Evolutionary conservation across 1,284 basidiomycete genomes (phyloP), one percentile per base, ranked within the genome.

Genomic region (Malassezia cuniculi): DNA sequence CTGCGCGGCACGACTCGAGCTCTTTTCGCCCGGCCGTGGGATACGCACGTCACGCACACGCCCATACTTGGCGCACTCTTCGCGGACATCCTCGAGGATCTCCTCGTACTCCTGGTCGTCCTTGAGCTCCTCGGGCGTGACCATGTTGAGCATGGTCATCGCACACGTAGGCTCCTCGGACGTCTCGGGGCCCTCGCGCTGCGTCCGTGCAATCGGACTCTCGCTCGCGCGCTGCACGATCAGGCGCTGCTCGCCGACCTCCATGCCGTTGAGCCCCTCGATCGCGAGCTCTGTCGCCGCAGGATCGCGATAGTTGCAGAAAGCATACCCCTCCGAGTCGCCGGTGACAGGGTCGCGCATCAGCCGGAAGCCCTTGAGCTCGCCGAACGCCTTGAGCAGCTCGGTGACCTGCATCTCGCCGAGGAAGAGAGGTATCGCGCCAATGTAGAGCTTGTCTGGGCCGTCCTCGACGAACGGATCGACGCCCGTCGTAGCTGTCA

Each of bases 371-470:
- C 85, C 85, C 66, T 85, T 85, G 38, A 97, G 75, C 55, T 97
- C 90, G 47, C 93, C 93, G 66, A 99, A 99, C 60, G 81, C 84
- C 73, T 87, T 93, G 48, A 99, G 74, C 26, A 99, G 69, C 69
- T 97, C 93, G 77, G 89, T 85, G 39, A 97, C 89, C 71, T 97
- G 89, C 57, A 94, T 90, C 68, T 94, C 87, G 54, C 83, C 85
- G 26, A 97, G 76, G 69, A 95, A 94, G 14, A 82, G 78, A 12
- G 93, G 93, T 37, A 99, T 72, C 41, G 89, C 90, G 36, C 93
- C 93, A 47, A 99, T 82, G 59, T 94, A 99, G 47, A 99, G 77
- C 73, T 97, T 97, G 76, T 95, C 87, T 65, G 84, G 82, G 26
- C 86, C 86, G 69, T 99, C 93, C 15, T 87, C 86, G 11, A 94